Evolutionary conservation across 2,329 filamentous ascomycete genomes (phyloP).

Genomic region (Albifimbria verrucaria): DNA sequence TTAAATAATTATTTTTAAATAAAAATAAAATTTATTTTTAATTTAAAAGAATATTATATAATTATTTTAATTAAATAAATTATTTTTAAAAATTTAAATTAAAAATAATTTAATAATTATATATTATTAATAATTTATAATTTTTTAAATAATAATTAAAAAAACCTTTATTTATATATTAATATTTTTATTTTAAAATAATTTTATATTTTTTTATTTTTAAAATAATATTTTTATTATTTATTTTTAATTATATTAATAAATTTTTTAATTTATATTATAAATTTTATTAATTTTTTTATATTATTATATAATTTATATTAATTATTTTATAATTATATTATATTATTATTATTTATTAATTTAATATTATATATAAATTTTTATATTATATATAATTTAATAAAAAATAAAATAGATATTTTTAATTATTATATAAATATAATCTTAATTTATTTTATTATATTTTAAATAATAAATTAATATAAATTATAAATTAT

Average conservation of each 20-base stretch:
- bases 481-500: constrained; percentile 3
- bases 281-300: constrained; percentile 2
- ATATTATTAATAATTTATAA: too few species aligned
- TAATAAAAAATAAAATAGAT: too few species aligned
- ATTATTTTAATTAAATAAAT: too few species aligned
- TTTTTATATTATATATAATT: too few species aligned
- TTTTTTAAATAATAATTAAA: not conserved
- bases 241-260: not conserved
- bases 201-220: not conserved
- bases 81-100: too few species aligned
- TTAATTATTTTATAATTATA: not conserved
- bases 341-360: too few species aligned
- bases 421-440: too few species aligned
- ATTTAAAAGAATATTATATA: not conserved
- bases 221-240: constrained; percentile 1
- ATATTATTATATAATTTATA: constrained; percentile 2
- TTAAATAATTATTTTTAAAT: too few species aligned
- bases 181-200: not conserved
- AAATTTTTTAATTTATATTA: constrained; percentile 1
- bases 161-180: not conserved
- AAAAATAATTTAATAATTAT: too few species aligned
- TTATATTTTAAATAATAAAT: too few species aligned
- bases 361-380: too few species aligned
- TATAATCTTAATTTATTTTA: too few species aligned
- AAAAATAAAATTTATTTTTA: constrained; percentile 1